These are phyloP conservation scores for Annulohypoxylon moriforme DNA, from an alignment of 495 filamentous ascomycete genomes.

Conservation along the genomic window DNA sequence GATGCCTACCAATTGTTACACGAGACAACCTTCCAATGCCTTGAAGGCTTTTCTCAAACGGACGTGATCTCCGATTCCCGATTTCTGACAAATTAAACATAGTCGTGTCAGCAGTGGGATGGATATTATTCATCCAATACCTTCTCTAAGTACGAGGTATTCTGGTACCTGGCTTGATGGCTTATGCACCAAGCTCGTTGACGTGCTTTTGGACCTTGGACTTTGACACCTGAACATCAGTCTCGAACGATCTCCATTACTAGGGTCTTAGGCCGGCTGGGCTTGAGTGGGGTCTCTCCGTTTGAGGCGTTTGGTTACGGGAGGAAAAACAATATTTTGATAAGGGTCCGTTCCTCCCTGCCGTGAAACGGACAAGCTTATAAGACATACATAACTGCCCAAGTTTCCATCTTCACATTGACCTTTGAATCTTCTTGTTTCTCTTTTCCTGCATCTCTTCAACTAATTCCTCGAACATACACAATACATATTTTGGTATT, in stretches of 20 bases:
- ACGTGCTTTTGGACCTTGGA: neutral
- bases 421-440: neutral
- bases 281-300: slow-evolving; percentile 40
- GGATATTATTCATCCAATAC: slow-evolving; percentile 31
- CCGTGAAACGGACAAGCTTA: slow-evolving; percentile 28
- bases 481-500: neutral
- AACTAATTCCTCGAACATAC: neutral
- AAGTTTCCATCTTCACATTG: neutral
- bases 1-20: slow-evolving; percentile 22
- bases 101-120: slow-evolving; percentile 20
- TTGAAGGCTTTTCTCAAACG: neutral
- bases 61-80: slow-evolving; percentile 14
- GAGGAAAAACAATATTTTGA: slow-evolving; percentile 24
- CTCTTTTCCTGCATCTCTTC: neutral
- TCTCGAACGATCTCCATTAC: slow-evolving; percentile 7
- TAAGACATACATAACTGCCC: slow-evolving; percentile 23
- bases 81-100: slow-evolving; percentile 38
- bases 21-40: slow-evolving; percentile 14
- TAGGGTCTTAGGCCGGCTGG: slow-evolving; percentile 5
- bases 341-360: slow-evolving; percentile 42
- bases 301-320: slow-evolving; percentile 31
- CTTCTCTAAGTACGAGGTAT: slow-evolving; percentile 2
- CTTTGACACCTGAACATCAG: neutral
- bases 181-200: neutral
- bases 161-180: neutral